These are phyloP conservation scores for Aspergillus brasiliensis DNA, from an alignment of 2,329 filamentous ascomycete species.

Conservation along the genomic window DNA sequence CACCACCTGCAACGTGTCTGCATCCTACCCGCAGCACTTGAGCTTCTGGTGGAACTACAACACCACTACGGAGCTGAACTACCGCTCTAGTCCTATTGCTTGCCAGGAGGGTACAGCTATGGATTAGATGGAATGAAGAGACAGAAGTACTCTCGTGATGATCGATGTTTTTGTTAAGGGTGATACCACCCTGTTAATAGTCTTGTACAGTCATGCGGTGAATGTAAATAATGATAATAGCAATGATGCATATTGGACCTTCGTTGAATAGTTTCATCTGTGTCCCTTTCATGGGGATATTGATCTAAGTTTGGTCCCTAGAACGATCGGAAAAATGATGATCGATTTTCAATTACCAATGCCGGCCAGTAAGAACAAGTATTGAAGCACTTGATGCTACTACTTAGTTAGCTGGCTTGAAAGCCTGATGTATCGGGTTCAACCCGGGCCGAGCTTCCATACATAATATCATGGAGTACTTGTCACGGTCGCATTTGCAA, in stretches of 20 bases:
- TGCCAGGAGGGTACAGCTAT: background rate
- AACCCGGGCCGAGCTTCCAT: background rate
- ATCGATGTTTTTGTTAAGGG: background rate
- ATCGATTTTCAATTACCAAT: too few species aligned
- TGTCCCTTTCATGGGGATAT: too few species aligned
- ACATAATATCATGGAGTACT: too few species aligned
- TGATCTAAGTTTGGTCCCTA: too few species aligned
- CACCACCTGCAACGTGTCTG: constrained; percentile 15
- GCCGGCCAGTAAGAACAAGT: too few species aligned
- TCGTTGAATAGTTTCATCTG: background rate
- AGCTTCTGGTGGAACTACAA: constrained; percentile 23
- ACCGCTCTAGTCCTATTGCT: background rate
- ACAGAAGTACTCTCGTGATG: background rate
- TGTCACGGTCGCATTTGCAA: background rate
- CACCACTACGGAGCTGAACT: constrained; percentile 2
- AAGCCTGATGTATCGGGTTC: too few species aligned
- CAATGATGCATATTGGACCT: background rate
- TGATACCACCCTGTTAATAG: background rate
- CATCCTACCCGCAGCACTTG: constrained; percentile 18
- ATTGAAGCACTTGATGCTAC: too few species aligned
- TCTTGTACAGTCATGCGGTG: background rate
- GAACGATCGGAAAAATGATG: too few species aligned
- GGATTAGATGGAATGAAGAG: background rate
- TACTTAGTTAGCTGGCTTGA: too few species aligned
- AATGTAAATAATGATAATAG: background rate